Conservation (phyloP, 2,329 filamentous ascomycete genomes). For the Huntiella decipiens region DNA sequence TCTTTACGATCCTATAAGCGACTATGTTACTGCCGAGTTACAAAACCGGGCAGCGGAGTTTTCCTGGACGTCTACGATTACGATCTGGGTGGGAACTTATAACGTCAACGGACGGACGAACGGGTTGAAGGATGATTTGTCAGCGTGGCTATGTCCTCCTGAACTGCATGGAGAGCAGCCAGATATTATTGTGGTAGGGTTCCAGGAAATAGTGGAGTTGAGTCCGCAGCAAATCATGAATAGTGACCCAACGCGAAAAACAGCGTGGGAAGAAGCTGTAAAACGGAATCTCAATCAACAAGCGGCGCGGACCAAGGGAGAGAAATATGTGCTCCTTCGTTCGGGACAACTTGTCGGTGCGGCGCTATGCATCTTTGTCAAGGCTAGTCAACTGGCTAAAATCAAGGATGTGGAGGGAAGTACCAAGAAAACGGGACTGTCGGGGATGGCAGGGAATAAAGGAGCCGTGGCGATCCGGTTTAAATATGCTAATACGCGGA, state of each 20-base stretch:
- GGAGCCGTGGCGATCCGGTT: constrained; percentile 91
- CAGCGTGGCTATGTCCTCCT: constrained; percentile 64
- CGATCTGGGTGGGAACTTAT: constrained; percentile 70
- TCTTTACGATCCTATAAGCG: constrained; percentile 85
- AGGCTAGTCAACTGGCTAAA: constrained; percentile 50
- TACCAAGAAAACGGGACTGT: constrained; percentile 86
- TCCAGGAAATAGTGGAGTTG: constrained; percentile 96
- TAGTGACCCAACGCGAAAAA: constrained; percentile 71
- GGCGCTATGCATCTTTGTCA: constrained; percentile 80
- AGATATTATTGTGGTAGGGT: constrained; percentile 75
- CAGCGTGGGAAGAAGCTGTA: constrained; percentile 72
- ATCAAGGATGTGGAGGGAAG: constrained; percentile 96
- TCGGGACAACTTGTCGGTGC: constrained; percentile 91
- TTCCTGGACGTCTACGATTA: constrained; percentile 53
- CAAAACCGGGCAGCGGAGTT: constrained; percentile 50
- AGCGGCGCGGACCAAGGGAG: constrained; percentile 42
- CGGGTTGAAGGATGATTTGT: constrained; percentile 61
- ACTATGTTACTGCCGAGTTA: constrained; percentile 66
- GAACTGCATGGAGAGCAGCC: constrained; percentile 41
- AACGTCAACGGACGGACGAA: constrained; percentile 80
- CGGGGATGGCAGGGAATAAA: constrained; percentile 95
- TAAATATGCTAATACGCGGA: constrained; percentile 77
- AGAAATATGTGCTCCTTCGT: constrained; percentile 73
- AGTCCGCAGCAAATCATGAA: constrained; percentile 99
- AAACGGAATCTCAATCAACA: constrained; percentile 56